A percentile compares a stretch with the other conserved stretches of the same genome.
These are phyloP conservation scores for Salix brachista DNA, from an alignment of 345 rosid species.

Conservation along the genomic window DNA sequence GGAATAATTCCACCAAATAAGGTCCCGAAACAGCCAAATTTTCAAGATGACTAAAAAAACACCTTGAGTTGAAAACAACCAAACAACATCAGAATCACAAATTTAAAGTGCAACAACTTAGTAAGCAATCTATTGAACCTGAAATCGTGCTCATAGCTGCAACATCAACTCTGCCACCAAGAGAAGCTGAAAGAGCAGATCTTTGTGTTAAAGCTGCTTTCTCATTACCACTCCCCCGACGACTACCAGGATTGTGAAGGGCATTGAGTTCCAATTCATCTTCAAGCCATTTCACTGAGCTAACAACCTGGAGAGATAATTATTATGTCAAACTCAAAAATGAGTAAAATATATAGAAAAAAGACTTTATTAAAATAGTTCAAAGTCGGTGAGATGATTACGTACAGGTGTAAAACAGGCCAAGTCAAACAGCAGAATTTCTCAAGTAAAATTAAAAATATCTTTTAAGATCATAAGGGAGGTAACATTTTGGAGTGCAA, in stretches of 20 bases:
- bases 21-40: not conserved
- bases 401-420: not conserved
- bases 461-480: not conserved
- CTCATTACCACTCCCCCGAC: constrained; percentile 88
- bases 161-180: constrained; percentile 90
- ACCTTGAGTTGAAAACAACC: not conserved
- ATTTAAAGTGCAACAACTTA: constrained; percentile 9
- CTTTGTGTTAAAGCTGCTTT: constrained; percentile 86
- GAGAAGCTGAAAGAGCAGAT: constrained; percentile 85
- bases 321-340: constrained; percentile 2
- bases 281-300: constrained; percentile 99
- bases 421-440: not conserved
- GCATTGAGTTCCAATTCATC: constrained; percentile 98
- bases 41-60: not conserved
- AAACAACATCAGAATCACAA: not conserved
- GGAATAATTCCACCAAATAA: constrained; percentile 1
- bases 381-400: not conserved
- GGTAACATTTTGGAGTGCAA: not conserved
- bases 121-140: constrained; percentile 41
- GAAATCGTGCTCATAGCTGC: constrained; percentile 90
- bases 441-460: not conserved
- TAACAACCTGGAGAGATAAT: constrained; percentile 64
- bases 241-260: constrained; percentile 91
- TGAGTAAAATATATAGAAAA: not conserved
- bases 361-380: not conserved